Conservation (phyloP, 202 grass and related monocot species). For the Schoenoplectus tabernaemontani region DNA sequence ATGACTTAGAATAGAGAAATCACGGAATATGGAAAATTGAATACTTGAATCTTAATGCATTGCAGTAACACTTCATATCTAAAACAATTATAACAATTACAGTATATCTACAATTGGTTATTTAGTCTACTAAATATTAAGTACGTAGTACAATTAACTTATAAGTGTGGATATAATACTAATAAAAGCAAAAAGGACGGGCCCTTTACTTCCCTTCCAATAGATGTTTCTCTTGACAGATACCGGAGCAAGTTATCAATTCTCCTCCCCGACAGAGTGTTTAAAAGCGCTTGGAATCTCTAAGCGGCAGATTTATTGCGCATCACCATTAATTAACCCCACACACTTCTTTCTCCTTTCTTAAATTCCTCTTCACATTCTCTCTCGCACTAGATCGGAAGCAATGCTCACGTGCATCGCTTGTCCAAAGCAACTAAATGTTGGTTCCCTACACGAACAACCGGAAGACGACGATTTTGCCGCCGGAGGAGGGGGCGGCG, state of each 20-base stretch:
- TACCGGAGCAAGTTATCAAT: background rate
- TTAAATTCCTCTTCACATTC: conserved; percentile 4
- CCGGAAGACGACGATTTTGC: conserved; percentile 20
- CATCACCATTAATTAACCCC: conserved; percentile 20
- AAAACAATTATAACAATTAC: too few species aligned
- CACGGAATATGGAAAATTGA: too few species aligned
- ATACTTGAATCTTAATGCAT: too few species aligned
- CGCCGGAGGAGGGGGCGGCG: background rate
- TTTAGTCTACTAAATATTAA: background rate
- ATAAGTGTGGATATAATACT: background rate
- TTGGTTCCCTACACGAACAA: conserved; percentile 26
- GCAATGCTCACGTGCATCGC: conserved; percentile 75
- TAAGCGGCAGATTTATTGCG: conserved; percentile 22
- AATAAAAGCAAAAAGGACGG: background rate
- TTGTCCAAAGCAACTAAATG: conserved; percentile 55
- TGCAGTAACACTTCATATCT: too few species aligned
- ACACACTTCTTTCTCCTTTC: background rate
- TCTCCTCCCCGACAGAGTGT: conserved; percentile 10
- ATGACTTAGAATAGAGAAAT: too few species aligned
- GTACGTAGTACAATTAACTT: background rate
- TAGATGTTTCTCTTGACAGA: background rate
- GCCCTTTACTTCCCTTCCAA: background rate
- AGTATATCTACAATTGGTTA: background rate
- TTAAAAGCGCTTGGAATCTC: conserved; percentile 26
- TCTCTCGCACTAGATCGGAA: conserved; percentile 1